Evolutionary conservation across 441 rosid species (phyloP).

Genomic region (Pelargonium fulgidum): DNA sequence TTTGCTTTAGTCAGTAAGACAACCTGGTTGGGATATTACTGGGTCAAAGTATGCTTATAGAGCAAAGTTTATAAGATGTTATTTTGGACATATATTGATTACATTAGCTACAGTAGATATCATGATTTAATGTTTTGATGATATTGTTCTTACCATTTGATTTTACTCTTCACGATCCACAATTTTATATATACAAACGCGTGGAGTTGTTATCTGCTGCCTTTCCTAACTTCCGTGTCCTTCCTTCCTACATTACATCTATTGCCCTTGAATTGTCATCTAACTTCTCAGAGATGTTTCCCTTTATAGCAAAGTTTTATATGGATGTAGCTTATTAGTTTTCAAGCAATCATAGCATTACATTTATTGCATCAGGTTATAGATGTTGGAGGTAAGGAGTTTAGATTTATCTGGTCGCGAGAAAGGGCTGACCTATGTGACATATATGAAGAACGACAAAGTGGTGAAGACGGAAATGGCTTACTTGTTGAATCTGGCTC

Average conservation of each 20-base stretch:
- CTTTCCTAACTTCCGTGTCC: background rate
- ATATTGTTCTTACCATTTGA: no score
- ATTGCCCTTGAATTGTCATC: background rate
- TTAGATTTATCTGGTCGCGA: conserved; percentile 90
- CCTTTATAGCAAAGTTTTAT: background rate
- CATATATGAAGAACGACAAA: conserved; percentile 77
- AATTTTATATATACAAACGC: background rate
- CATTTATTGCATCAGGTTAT: conserved; percentile 52
- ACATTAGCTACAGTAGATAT: no score
- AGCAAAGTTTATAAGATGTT: background rate
- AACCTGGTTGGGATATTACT: no score
- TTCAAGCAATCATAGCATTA: conserved; percentile 18
- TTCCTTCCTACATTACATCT: background rate
- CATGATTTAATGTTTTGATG: background rate
- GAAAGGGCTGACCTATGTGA: conserved; percentile 83
- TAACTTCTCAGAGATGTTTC: background rate
- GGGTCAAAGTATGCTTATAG: no score
- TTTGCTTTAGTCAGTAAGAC: no score
- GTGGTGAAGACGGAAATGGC: conserved; percentile 81
- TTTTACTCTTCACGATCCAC: background rate
- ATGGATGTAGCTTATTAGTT: conserved; percentile 11
- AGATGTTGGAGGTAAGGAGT: conserved; percentile 89
- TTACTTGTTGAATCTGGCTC: conserved; percentile 87
- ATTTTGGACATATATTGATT: no score
- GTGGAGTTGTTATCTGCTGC: background rate